phyloP scores from a whole-genome alignment of 116 monocot genomes.

The Papilionanthe hybrid region DNA sequence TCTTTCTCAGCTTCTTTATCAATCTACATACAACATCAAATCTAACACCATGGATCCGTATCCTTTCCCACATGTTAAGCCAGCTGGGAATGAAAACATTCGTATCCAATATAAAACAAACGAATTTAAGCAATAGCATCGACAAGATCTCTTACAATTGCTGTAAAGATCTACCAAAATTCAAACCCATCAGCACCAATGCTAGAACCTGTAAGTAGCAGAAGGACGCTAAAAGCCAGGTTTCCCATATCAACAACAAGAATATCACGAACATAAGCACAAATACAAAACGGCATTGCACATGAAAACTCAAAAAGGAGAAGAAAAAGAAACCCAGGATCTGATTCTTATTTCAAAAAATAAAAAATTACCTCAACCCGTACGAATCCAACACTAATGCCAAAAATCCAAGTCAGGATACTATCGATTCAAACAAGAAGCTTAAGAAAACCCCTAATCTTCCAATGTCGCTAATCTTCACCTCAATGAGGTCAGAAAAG shows the following conservation, averaged over 20 bases:
- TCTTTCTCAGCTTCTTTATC: too few species aligned
- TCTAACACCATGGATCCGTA: not conserved
- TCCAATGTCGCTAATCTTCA: not conserved
- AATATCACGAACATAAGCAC: not conserved
- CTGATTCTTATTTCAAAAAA: not conserved
- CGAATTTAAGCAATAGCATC: too few species aligned
- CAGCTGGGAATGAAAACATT: not conserved
- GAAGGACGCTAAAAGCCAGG: not conserved
- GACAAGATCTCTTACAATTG: too few species aligned
- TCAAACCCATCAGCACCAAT: too few species aligned
- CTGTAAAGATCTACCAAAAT: too few species aligned
- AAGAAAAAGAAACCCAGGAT: not conserved
- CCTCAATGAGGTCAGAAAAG: too few species aligned
- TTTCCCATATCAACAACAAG: not conserved
- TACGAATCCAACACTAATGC: not conserved
- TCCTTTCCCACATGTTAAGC: not conserved
- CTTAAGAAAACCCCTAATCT: not conserved
- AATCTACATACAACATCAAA: too few species aligned
- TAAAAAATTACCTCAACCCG: not conserved
- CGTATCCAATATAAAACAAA: not conserved
- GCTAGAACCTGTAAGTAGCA: not conserved
- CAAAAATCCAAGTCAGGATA: not conserved
- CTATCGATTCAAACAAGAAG: not conserved
- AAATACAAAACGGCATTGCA: not conserved
- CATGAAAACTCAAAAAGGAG: not conserved